Conservation (phyloP, 2,329 filamentous ascomycete genomes). For the Fusarium dimerum region DNA sequence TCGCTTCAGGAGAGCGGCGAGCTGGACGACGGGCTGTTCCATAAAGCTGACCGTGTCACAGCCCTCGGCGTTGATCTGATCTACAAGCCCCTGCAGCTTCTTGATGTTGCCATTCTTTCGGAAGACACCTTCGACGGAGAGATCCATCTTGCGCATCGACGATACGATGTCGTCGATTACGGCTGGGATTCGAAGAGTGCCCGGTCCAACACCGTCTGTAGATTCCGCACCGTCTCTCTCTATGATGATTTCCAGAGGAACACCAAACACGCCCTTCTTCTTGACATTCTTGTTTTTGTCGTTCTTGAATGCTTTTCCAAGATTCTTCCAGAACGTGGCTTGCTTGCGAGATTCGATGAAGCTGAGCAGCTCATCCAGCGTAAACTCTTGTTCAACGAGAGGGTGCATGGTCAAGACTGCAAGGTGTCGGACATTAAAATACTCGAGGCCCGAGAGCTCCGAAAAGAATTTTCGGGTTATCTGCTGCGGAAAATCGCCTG, state of each 20-base stretch:
- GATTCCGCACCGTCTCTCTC: conserved; percentile 95
- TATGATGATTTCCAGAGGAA: conserved; percentile 83
- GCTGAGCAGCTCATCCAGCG: conserved; percentile 87
- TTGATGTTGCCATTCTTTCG: conserved; percentile 99
- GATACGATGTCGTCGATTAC: conserved; percentile 92
- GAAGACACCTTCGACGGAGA: conserved; percentile 98
- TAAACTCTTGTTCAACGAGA: conserved; percentile 84
- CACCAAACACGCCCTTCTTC: conserved; percentile 93
- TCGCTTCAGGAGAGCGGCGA: conserved; percentile 91
- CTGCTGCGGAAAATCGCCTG: conserved; percentile 55
- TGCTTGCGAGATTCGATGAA: conserved; percentile 90
- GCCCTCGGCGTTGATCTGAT: conserved; percentile 82
- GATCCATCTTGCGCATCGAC: conserved; percentile 97
- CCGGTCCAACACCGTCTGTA: conserved; percentile 94
- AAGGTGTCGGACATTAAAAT: conserved; percentile 94
- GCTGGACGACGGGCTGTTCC: conserved; percentile 87
- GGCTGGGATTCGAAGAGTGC: conserved; percentile 86
- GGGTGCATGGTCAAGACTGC: conserved; percentile 95
- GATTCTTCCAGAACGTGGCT: conserved; percentile 96
- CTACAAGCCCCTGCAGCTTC: conserved; percentile 81
- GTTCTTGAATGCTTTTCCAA: conserved; percentile 93
- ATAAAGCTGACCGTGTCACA: conserved; percentile 84
- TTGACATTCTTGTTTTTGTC: conserved; percentile 76
- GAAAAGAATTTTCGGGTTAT: conserved; percentile 85
- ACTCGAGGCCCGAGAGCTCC: conserved; percentile 90